Evolutionary conservation across 23 red algal genomes (phyloP), one percentile per base, ranked within the genome.

Genomic region (Gracilaria gracilis): DNA sequence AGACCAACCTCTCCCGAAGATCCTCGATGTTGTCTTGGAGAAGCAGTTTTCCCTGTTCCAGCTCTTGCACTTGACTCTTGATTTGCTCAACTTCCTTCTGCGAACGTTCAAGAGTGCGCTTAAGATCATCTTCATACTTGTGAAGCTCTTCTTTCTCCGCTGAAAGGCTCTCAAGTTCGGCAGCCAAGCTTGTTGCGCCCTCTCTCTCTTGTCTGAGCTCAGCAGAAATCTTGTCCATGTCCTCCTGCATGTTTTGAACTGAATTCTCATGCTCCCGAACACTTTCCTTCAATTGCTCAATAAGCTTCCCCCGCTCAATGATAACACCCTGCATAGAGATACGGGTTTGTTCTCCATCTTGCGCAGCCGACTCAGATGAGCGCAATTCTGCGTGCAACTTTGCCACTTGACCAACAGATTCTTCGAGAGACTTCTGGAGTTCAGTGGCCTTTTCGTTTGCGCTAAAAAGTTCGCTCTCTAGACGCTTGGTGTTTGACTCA

Each of bases 361-460:
- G 33, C 36, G 19, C 33, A 23, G 67, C 31, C 44, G 67, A 21
- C 20, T 73, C 67, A 40, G 67, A 42, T 44, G 67, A 73, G 2
- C 67, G 67, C 33, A 73, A 24, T 44, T 73, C 67, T 23, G 67
- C 35, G 0, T 73, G 35, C 67, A 73, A 29, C 38, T 73, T 73
- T 35, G 67, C 67, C 1, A 73, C 67, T 12, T 73, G 67, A 73
- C 67, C 67, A 5, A 42, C 67, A 44, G 67, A 73, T 29, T 73
- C 35, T 16, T 73, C 67, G 2, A 73, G 38, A 40, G 67, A 73
- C 38, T 73, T 44, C 19, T 66, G 80, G 11, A 64, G 27, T 20
- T 58, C 80, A 16, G 80, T 29, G 21, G 57, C 80, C 80, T 83
- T 65, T 20, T 59, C 35, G 25, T 83, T 65, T 65, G 61, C 55